phyloP scores from a whole-genome alignment of 1,284 basidiomycete species.

The Ustilago bromivora region DNA sequence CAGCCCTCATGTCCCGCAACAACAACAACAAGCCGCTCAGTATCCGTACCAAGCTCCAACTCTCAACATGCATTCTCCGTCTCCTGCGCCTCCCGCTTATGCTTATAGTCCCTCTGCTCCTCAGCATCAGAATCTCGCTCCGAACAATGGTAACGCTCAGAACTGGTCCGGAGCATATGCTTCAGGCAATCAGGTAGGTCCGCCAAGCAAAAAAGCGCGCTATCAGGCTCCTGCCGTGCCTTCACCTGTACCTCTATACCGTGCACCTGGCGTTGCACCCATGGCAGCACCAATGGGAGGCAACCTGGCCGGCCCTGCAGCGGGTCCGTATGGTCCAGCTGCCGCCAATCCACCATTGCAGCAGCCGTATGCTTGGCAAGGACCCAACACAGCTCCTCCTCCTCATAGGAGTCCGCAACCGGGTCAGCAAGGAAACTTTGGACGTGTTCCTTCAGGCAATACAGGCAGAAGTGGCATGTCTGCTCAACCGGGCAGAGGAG shows the following conservation, averaged over 20 bases:
- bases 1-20: conserved; percentile 23
- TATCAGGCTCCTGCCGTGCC: conserved; percentile 24
- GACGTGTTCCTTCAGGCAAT: conserved; percentile 15
- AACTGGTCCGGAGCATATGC: conserved; percentile 36
- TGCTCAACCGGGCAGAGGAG: conserved; percentile 7
- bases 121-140: conserved; percentile 18
- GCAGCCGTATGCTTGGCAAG: conserved; percentile 40
- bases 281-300: conserved; percentile 3
- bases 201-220: conserved; percentile 39
- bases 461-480: conserved; percentile 8
- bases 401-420: conserved; percentile 28
- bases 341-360: conserved; percentile 8
- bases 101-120: conserved; percentile 18
- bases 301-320: conserved; percentile 3
- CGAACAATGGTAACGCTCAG: conserved; percentile 13
- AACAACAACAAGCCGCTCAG: conserved; percentile 17
- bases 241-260: conserved; percentile 4
- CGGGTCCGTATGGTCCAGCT: conserved; percentile 10
- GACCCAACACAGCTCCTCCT: conserved; percentile 12
- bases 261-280: conserved; percentile 12
- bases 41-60: conserved; percentile 34
- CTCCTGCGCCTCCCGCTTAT: conserved; percentile 23
- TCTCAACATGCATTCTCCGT: conserved; percentile 15
- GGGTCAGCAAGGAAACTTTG: conserved; percentile 19
- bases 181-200: conserved; percentile 31